Conservation (phyloP, 352 stramenopile genomes). For the Phytophthora constricta region DNA sequence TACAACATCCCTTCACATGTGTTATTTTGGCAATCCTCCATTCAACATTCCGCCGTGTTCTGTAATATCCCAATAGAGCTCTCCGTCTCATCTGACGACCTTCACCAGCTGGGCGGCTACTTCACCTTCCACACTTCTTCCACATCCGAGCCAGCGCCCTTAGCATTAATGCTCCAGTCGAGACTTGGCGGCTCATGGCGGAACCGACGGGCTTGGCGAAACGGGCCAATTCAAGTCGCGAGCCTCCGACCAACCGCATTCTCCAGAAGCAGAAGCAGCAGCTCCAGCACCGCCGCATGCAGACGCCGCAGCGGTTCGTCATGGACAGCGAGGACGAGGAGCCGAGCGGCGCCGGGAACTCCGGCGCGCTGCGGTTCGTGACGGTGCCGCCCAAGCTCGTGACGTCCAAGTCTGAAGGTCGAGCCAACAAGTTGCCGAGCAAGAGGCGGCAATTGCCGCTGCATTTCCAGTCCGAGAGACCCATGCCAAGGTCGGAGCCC, state of each 20-base stretch:
- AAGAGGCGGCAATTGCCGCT: conserved; percentile 20
- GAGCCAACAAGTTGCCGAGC: conserved; percentile 19
- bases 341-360: too few species aligned
- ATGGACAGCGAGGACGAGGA: conserved; percentile 43
- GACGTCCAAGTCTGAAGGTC: conserved; percentile 30
- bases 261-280: conserved; percentile 11
- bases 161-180: not conserved
- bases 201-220: not conserved
- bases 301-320: conserved; percentile 34
- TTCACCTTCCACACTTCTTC: not conserved
- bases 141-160: not conserved
- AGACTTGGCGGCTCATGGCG: not conserved
- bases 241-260: too few species aligned
- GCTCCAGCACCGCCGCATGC: not conserved
- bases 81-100: not conserved
- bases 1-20: not conserved
- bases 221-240: too few species aligned
- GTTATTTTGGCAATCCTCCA: not conserved
- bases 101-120: not conserved
- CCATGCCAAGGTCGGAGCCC: not conserved
- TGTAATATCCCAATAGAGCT: not conserved
- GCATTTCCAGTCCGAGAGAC: conserved; percentile 8
- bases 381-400: conserved; percentile 26
- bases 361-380: conserved; percentile 16
- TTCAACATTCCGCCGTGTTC: not conserved